Base-by-base conservation (phyloP, 495 filamentous ascomycete species). In the Aspergillus incahuasiensis region DNA sequence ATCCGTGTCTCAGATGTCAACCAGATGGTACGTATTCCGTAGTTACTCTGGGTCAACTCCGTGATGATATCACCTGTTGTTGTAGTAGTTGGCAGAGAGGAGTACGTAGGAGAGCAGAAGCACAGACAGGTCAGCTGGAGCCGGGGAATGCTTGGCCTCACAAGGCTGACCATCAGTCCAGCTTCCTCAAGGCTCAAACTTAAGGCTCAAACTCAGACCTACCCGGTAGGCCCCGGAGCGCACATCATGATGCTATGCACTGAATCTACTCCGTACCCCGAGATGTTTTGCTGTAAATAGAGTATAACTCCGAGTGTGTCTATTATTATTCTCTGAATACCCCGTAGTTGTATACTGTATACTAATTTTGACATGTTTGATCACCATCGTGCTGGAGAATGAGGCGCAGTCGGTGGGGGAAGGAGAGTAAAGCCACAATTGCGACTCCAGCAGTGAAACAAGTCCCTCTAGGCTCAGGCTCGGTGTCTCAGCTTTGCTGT, bases 341-440 rank as follows among this genome's bases (percentile, higher is more conserved):
- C 15, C 6, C 42, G 42, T 44, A 44, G 42, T 20, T 22, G 22
- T 35, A 6, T 35, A 35, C 32, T 35, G 6, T 35, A 15, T 15
- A 11, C 32, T 35, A 35, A 35, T 11, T 35, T 15, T 35, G 32
- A 35, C 32, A 35, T 35, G 32, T 35, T 35, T 35, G 32, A 35
- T 35, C 32, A 35, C 12, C 32, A 12, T 15, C 32, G 42, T 35
- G 28, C 43, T 47, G 41, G 20, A 47, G 28, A 50, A 41, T 38
- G 39, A 54, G 56, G 56, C 51, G 56, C 39, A 54, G 47, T 46
- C 21, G 40, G 56, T 59, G 56, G 56, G 51, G 56, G 50, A 45
- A 38, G 45, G 54, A 46, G 54, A 48, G 56, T 54, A 49, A 59
- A 59, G 54, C 54, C 54, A 56, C 54, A 56, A 19, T 21, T 32